These are phyloP conservation scores for Aurinia saxatilis DNA, from an alignment of 345 rosid genomes.

Conservation along the genomic window DNA sequence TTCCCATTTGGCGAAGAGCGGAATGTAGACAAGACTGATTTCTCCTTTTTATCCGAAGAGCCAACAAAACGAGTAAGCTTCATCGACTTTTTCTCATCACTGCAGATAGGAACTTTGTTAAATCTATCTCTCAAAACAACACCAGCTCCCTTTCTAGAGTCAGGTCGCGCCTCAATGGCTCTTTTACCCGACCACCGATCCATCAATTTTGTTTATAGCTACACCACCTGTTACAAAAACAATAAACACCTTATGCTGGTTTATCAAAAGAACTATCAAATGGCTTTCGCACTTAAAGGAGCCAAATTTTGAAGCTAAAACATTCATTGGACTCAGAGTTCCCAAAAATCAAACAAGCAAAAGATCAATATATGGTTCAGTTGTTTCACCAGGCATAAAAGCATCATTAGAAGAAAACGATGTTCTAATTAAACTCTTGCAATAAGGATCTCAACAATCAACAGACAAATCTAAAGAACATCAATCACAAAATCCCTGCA, in stretches of 20 bases:
- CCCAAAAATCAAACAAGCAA: neutral
- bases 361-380: neutral
- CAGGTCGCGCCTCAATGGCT: conserved; percentile 36
- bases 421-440: neutral
- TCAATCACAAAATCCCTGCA: neutral
- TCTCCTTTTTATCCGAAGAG: conserved; percentile 44
- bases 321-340: neutral
- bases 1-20: conserved; percentile 50
- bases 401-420: neutral
- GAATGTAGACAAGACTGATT: conserved; percentile 43
- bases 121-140: conserved; percentile 54
- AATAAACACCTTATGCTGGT: neutral
- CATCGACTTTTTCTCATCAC: conserved; percentile 44
- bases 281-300: neutral
- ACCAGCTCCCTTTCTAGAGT: conserved; percentile 46
- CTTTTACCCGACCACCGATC: conserved; percentile 70
- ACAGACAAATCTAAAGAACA: neutral
- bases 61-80: conserved; percentile 41
- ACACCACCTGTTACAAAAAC: conserved; percentile 32
- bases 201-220: conserved; percentile 36
- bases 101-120: conserved; percentile 47
- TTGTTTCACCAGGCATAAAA: neutral
- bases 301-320: neutral
- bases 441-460: neutral
- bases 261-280: neutral